Conservation (phyloP, 1,139 yeast genomes). For the Pichia sp. region DNA sequence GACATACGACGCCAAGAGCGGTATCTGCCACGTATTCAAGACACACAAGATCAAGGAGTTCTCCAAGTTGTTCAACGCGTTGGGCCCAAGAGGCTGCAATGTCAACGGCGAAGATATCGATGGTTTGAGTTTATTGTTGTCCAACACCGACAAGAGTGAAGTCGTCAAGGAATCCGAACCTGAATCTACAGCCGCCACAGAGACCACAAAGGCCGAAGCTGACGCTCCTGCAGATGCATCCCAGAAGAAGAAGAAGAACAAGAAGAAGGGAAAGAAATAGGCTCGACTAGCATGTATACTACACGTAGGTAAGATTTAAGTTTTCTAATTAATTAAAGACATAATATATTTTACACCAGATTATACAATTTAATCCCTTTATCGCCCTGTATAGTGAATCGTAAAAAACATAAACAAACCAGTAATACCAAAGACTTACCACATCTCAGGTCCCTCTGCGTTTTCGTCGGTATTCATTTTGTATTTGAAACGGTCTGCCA, state of each 20-base stretch:
- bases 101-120: conserved; percentile 19
- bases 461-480: conserved; percentile 8
- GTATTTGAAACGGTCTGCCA: conserved; percentile 13
- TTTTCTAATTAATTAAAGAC: too few species aligned
- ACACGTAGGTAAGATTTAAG: too few species aligned
- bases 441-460: conserved; percentile 13
- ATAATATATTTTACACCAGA: background rate
- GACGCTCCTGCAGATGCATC: conserved; percentile 1
- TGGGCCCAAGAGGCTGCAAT: conserved; percentile 74
- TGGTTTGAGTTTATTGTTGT: conserved; percentile 20
- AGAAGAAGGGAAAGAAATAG: conserved; percentile 30
- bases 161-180: conserved; percentile 7
- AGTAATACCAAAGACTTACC: too few species aligned
- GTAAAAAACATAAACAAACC: too few species aligned
- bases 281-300: background rate
- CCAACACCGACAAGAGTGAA: conserved; percentile 18
- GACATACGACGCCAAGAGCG: conserved; percentile 68
- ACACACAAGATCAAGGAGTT: conserved; percentile 75
- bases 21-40: conserved; percentile 60
- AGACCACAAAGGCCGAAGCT: background rate
- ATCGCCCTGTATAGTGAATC: too few species aligned
- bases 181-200: background rate
- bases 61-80: conserved; percentile 72
- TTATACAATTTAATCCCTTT: background rate
- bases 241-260: conserved; percentile 21